Conservation (phyloP, 2,329 filamentous ascomycete genomes). For the Karstenula rhodostoma region DNA sequence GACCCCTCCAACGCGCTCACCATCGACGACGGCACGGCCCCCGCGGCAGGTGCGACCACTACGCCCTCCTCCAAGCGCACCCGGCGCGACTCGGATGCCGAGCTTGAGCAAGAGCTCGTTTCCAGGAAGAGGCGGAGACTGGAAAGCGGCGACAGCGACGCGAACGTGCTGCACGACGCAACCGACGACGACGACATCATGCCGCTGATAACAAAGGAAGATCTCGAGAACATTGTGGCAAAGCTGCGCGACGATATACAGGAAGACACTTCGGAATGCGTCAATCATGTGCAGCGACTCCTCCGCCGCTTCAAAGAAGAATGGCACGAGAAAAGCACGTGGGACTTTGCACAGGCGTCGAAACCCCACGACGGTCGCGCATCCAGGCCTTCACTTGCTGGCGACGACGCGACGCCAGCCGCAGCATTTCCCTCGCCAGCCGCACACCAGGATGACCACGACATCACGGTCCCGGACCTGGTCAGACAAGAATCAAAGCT, state of each 20-base stretch:
- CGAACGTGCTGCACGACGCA: conserved; percentile 19
- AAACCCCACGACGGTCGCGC: neutral
- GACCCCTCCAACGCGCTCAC: conserved; percentile 15
- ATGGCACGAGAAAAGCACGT: conserved; percentile 29
- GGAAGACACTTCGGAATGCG: conserved; percentile 50
- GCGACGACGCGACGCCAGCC: conserved; percentile 12
- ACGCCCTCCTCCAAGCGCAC: conserved; percentile 16
- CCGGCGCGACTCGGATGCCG: conserved; percentile 27
- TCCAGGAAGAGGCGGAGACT: conserved; percentile 30
- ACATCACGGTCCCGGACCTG: conserved; percentile 24
- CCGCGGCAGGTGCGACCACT: neutral
- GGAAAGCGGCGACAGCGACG: conserved; percentile 17
- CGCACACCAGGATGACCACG: conserved; percentile 20
- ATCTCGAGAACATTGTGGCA: conserved; percentile 26
- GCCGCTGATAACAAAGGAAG: conserved; percentile 32
- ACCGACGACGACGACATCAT: conserved; percentile 25
- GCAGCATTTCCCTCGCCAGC: conserved; percentile 26
- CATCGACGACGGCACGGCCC: neutral
- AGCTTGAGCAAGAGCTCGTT: conserved; percentile 29
- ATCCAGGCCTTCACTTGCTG: conserved; percentile 12
- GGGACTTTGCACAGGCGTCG: conserved; percentile 11
- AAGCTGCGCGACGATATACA: conserved; percentile 35
- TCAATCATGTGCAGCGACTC: conserved; percentile 59
- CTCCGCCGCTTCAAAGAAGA: conserved; percentile 54
- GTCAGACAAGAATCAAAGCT: conserved; percentile 35